Evolutionary conservation across 768 basidiomycete genomes (phyloP).

Genomic region (Rubroboletus pulcherrimus): DNA sequence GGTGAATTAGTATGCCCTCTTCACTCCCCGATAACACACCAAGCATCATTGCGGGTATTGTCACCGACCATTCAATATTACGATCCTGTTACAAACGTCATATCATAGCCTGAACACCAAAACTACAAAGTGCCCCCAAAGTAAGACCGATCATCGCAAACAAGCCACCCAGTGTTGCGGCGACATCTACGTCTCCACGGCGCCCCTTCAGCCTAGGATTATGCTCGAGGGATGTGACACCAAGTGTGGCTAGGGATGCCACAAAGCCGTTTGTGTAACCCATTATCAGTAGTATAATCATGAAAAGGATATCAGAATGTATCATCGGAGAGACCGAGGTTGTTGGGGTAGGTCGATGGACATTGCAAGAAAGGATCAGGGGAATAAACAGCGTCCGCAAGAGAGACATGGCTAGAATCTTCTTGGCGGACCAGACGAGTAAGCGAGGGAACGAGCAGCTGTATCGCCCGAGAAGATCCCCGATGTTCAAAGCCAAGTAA

Average conservation of each 20-base stretch:
- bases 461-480: not conserved
- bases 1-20: not conserved
- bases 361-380: not conserved
- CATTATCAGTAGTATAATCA: slow-evolving; percentile 65
- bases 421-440: not conserved
- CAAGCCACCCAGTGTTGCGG: slow-evolving; percentile 78
- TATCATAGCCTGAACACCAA: slow-evolving; percentile 66
- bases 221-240: slow-evolving; percentile 75
- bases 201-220: slow-evolving; percentile 68
- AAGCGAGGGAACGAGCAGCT: not conserved
- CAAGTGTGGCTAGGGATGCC: slow-evolving; percentile 65
- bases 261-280: slow-evolving; percentile 54
- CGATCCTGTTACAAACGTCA: slow-evolving; percentile 35
- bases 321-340: slow-evolving; percentile 41
- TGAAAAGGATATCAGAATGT: slow-evolving; percentile 71
- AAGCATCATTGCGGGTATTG: not conserved
- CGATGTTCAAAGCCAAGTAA: not conserved
- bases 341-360: not conserved
- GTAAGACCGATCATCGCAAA: slow-evolving; percentile 73
- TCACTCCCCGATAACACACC: not conserved
- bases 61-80: not conserved
- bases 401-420: not conserved
- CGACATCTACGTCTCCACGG: slow-evolving; percentile 77
- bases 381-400: not conserved
- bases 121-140: slow-evolving; percentile 74